These are phyloP conservation scores for Penicillium turbatum DNA, from an alignment of 495 filamentous ascomycete species.

Conservation along the genomic window DNA sequence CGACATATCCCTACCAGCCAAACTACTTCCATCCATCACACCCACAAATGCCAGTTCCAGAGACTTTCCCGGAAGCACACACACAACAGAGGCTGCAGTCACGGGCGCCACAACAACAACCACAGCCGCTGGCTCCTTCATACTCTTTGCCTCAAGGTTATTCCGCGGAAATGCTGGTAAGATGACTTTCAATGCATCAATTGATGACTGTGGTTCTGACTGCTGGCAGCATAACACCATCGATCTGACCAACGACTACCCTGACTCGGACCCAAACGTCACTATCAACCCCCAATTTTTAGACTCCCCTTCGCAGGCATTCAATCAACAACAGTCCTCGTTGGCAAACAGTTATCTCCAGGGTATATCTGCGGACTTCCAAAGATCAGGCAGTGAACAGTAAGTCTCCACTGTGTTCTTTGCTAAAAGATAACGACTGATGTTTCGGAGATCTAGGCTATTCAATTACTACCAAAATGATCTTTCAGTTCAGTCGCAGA, in stretches of 20 bases:
- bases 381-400: constrained; percentile 24
- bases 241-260: constrained; percentile 32
- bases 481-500: constrained; percentile 22
- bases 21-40: constrained; percentile 35
- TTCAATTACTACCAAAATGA: constrained; percentile 34
- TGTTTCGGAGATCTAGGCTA: constrained; percentile 9
- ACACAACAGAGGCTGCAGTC: constrained; percentile 17
- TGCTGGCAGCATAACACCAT: constrained; percentile 26
- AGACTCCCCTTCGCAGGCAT: constrained; percentile 19
- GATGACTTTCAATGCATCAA: neutral
- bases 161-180: constrained; percentile 26
- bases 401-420: constrained; percentile 10
- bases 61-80: constrained; percentile 26
- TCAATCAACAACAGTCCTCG: constrained; percentile 13
- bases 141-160: constrained; percentile 27
- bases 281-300: constrained; percentile 45
- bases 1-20: constrained; percentile 30
- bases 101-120: constrained; percentile 19
- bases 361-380: constrained; percentile 25
- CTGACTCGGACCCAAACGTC: constrained; percentile 22
- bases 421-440: neutral
- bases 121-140: constrained; percentile 5
- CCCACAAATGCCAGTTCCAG: constrained; percentile 27
- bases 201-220: neutral
- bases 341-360: constrained; percentile 31